A percentile compares a stretch with the other conserved stretches of the same genome.
Evolutionary conservation across 1,139 yeast genomes (phyloP).

Genomic region (Kurtzmaniella quercitrusa): DNA sequence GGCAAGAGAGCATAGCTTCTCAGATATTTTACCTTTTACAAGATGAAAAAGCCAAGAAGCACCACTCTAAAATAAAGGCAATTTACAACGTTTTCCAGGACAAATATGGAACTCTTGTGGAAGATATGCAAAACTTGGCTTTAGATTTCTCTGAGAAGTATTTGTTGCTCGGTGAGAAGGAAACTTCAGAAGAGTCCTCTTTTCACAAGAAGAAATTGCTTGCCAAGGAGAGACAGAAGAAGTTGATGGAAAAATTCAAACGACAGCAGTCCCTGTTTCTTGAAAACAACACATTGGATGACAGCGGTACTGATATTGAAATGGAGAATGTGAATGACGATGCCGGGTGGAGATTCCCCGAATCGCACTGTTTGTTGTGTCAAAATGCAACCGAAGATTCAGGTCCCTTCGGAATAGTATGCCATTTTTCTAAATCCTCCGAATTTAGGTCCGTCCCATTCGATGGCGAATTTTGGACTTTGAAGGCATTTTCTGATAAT

Average conservation of each 20-base stretch:
- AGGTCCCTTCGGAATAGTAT: slow-evolving; percentile 74
- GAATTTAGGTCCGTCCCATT: slow-evolving; percentile 64
- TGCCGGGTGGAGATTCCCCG: slow-evolving; percentile 68
- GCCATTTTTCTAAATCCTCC: slow-evolving; percentile 55
- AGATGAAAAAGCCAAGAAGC: slow-evolving; percentile 33
- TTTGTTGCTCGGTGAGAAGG: slow-evolving; percentile 14
- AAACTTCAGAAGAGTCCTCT: slow-evolving; percentile 32
- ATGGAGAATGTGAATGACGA: slow-evolving; percentile 25
- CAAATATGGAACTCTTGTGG: slow-evolving; percentile 20
- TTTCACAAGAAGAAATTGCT: slow-evolving; percentile 58
- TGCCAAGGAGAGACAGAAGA: slow-evolving; percentile 71
- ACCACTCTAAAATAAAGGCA: slow-evolving; percentile 51
- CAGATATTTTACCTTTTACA: slow-evolving; percentile 41
- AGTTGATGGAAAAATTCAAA: slow-evolving; percentile 71
- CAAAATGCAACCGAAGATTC: slow-evolving; percentile 72
- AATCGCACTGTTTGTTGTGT: slow-evolving; percentile 80
- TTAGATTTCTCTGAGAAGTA: slow-evolving; percentile 17
- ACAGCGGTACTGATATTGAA: slow-evolving; percentile 30
- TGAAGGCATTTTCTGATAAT: slow-evolving; percentile 56
- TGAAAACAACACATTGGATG: slow-evolving; percentile 37
- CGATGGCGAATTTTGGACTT: slow-evolving; percentile 60
- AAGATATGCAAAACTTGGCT: slow-evolving; percentile 17
- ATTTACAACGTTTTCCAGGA: slow-evolving; percentile 40
- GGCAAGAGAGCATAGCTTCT: slow-evolving; percentile 42
- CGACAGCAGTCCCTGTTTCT: slow-evolving; percentile 74